phyloP scores from a whole-genome alignment of 108 stramenopile genomes.

The Skeletonema marinoi region DNA sequence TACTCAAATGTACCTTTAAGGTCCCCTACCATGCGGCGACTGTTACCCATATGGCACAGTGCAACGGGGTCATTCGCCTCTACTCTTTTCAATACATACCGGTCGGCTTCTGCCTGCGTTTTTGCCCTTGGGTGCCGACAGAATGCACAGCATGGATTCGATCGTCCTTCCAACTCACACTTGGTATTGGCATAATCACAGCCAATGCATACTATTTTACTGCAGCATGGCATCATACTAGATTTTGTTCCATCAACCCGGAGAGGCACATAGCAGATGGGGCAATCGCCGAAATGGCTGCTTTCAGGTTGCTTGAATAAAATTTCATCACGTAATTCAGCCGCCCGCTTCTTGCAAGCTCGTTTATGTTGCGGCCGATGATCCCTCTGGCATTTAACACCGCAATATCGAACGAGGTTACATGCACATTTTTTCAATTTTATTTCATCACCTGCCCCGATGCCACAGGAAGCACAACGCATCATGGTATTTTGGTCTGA shows the following conservation, averaged over 20 bases:
- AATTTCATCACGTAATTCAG: not conserved
- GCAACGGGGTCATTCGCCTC: not conserved
- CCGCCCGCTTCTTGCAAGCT: not conserved
- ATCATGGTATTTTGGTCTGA: too few relatives aligned
- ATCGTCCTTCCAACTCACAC: not conserved
- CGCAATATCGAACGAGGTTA: not conserved
- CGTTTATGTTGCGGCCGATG: not conserved
- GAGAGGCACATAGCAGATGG: not conserved
- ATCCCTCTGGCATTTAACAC: not conserved
- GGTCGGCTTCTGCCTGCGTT: not conserved
- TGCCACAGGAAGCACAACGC: not conserved
- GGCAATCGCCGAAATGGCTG: not conserved
- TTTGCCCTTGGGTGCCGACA: not conserved
- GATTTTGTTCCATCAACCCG: not conserved
- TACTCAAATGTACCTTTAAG: not conserved
- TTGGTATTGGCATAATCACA: not conserved
- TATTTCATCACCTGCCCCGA: not conserved
- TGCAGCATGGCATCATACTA: not conserved
- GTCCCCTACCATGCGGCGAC: not conserved
- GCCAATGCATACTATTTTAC: not conserved
- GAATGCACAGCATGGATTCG: not conserved
- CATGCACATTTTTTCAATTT: not conserved
- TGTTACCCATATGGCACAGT: not conserved
- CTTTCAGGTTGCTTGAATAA: not conserved
- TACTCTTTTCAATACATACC: not conserved